These are phyloP conservation scores for Candida awuae DNA, from an alignment of 805 yeast genomes.

Conservation along the genomic window DNA sequence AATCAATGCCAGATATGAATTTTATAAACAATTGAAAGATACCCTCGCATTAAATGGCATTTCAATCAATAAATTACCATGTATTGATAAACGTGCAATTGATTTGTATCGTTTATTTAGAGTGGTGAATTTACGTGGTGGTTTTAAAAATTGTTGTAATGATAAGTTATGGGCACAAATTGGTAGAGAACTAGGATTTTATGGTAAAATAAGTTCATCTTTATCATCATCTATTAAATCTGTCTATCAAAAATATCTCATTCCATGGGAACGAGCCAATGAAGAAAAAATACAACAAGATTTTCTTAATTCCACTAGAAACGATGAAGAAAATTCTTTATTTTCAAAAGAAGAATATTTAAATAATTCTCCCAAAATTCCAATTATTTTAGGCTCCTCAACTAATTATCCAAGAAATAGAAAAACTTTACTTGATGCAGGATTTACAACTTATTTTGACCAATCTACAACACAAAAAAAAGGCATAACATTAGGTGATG, in stretches of 20 bases:
- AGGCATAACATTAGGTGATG: conserved; percentile 30
- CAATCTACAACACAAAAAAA: conserved; percentile 37
- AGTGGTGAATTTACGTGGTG: conserved; percentile 59
- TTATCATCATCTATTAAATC: conserved; percentile 58
- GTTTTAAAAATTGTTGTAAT: conserved; percentile 52
- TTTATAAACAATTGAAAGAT: conserved; percentile 38
- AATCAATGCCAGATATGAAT: conserved; percentile 35
- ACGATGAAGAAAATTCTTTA: conserved; percentile 6
- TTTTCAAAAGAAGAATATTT: neutral
- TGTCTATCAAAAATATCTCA: conserved; percentile 43
- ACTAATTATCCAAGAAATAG: conserved; percentile 39
- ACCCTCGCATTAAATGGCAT: conserved; percentile 22
- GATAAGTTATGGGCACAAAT: conserved; percentile 76
- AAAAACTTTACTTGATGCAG: conserved; percentile 40
- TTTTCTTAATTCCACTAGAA: conserved; percentile 8
- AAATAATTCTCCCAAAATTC: conserved; percentile 14
- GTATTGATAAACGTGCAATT: conserved; percentile 56
- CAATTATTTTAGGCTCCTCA: conserved; percentile 41
- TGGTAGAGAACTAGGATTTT: conserved; percentile 72
- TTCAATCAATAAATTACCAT: conserved; percentile 42
- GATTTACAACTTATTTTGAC: conserved; percentile 44
- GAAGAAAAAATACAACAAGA: conserved; percentile 10
- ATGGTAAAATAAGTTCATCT: conserved; percentile 64
- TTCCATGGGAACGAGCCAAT: conserved; percentile 17
- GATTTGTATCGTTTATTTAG: conserved; percentile 54